Evolutionary conservation across 2,329 filamentous ascomycete species (phyloP), one percentile per base, ranked within the genome.

Genomic region (Colletotrichum cuscutae): DNA sequence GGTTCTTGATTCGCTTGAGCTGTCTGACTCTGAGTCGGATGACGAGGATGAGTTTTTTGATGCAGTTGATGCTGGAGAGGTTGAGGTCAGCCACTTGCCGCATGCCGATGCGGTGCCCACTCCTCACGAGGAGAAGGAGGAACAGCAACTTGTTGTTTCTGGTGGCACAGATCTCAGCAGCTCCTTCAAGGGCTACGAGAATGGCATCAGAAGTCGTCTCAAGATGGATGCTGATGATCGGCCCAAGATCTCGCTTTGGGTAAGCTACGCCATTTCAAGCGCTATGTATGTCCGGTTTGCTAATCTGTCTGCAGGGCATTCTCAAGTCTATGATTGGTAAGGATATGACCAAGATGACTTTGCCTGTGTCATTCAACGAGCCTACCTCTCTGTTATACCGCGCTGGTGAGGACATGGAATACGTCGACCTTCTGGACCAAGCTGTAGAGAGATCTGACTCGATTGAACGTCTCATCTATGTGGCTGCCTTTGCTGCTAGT

Each of bases 261-360:
- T 97, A 89, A 84, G 93, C 85, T 57, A 32, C 15, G 9, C 22
- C 5, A 3, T 15, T 19, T 2, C 24, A 26, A 13, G 30, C 13
- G 22, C 49, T 37, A 6, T 37, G 32, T 7, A 58, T 26, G n/a
- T 11, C 61, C 32, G 9, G 24, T 35, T 35, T 54, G 37, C n/a
- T 42, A 61, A 75, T 49, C 5, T 53, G 15, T 26, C 12, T 59
- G 32, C 76, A 98, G 95, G 93, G 93, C 76, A 98, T 99, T 77
- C 86, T 99, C 75, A 99, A 98, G 85, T 98, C 96, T 26, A 98
- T 99, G 97, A 98, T 99, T 83, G 97, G 97, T 75, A 98, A 99
- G 82, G 97, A 99, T 80, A 98, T 99, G 97, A 98, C 97, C 49
- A 98, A 97, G 86, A 99, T 99, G 96, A 98, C 97, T 0, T 86